Base-by-base conservation (phyloP, 768 basidiomycete species). In the Lactarius deliciosus region DNA sequence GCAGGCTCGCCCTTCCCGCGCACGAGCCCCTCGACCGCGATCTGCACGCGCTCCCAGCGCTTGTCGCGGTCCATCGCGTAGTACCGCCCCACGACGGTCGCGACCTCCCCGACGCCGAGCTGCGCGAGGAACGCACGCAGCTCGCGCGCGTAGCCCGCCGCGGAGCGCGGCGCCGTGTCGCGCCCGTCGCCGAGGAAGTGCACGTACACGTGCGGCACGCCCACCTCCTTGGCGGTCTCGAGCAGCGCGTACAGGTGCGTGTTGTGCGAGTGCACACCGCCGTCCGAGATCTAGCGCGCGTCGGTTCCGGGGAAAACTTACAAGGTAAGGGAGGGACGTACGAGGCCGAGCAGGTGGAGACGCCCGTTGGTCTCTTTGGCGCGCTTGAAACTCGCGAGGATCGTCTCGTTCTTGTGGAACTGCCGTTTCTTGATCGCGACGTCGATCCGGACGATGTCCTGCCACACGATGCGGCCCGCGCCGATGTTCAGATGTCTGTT, bases 21-120 rank as follows among this genome's bases (percentile, higher is more conserved):
- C 7, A 94, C 84, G 54, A 98, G 83, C 3, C 88, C 92, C 45
- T 96, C 94, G 1, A 96, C 82, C 5, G 95, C 95, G 68, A 93
- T 81, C 82, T 94, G 93, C 75, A 98, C 76, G 41, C 95, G 84
- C 75, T 98, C 95, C 95, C 95, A 98, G 57, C 95, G 87, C 82
- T 96, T 96, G 77, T 96, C 94, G 45, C 94, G 87, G 78, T 96
- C 95, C 94, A 96, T 96, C 38, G 94, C 95, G 71, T 96, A 98
- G 82, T 98, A 98, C 61, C 96, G 79, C 7, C 94, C 95, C 50
- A 95, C 80, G 59, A 96, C 82, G 8, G 94, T 95, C 6, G 92
- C 88, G 57, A 98, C 79, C 75, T 91, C 84, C 38, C 94, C 95
- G 68, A 88, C 84, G 50, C 86, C 81, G 73, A 92, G 88, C 72